Evolutionary conservation across 176 grass and related monocot species (phyloP).

Genomic region (Secale cereale): DNA sequence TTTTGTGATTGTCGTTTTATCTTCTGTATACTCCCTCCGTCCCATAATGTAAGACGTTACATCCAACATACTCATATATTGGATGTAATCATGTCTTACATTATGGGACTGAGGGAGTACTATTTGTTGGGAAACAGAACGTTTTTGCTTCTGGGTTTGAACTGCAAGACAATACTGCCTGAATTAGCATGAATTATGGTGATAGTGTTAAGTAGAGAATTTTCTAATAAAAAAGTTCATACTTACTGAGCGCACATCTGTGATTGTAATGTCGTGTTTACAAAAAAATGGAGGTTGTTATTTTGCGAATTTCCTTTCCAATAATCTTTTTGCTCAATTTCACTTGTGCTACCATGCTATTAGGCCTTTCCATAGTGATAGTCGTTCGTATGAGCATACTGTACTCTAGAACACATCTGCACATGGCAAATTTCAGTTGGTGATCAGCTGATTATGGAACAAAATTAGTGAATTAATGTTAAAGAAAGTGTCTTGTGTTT

Average conservation of each 20-base stretch:
- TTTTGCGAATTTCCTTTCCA: background rate
- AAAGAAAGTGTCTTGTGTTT: background rate
- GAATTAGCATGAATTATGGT: background rate
- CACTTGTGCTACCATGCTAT: background rate
- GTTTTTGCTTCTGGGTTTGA: background rate
- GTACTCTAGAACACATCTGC: background rate
- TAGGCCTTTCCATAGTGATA: background rate
- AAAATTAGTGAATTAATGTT: background rate
- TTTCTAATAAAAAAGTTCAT: background rate
- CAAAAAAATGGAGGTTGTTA: background rate
- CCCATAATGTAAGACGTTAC: too few species aligned
- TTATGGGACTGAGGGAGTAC: too few species aligned
- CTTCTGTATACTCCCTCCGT: too few species aligned
- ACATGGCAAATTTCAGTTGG: slow-evolving; percentile 2
- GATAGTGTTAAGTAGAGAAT: background rate
- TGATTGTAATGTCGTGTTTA: background rate
- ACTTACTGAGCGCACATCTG: background rate
- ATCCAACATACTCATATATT: too few species aligned
- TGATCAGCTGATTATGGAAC: background rate
- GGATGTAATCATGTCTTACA: too few species aligned
- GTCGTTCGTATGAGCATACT: background rate
- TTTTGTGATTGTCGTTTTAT: background rate
- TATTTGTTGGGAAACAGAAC: background rate
- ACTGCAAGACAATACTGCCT: background rate
- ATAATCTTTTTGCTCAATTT: background rate